Conservation (phyloP, 2,329 filamentous ascomycete species). For the Penicillium sp. region DNA sequence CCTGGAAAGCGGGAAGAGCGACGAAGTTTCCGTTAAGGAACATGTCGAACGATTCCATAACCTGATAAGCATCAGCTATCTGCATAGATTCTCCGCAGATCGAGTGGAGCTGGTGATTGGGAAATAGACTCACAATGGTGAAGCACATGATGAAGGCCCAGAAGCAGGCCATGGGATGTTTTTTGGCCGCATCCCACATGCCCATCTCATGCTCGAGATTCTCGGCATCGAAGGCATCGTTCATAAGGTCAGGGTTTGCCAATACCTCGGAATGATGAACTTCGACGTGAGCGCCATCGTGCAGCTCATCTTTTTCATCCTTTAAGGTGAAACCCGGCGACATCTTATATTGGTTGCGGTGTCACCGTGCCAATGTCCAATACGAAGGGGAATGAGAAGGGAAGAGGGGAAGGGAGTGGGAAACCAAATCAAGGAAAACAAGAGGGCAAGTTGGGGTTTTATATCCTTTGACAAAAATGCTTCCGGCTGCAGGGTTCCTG, state of each 20-base stretch:
- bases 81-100: conserved; percentile 13
- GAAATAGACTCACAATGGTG: conserved; percentile 37
- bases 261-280: conserved; percentile 25
- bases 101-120: no score
- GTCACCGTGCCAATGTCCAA: no score
- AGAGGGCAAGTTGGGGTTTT: no score
- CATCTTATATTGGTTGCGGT: neutral
- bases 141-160: conserved; percentile 51
- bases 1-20: conserved; percentile 28
- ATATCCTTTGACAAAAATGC: no score
- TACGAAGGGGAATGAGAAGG: neutral
- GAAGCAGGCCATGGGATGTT: conserved; percentile 45
- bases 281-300: no score
- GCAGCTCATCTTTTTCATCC: neutral
- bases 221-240: conserved; percentile 40
- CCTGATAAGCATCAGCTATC: neutral
- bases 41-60: neutral
- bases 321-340: neutral
- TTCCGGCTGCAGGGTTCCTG: no score
- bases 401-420: neutral
- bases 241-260: conserved; percentile 35
- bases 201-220: conserved; percentile 42
- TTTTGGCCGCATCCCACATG: conserved; percentile 38
- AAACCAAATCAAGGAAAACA: no score
- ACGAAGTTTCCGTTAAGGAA: neutral